These are phyloP conservation scores for Podospora comata DNA, from an alignment of 495 filamentous ascomycete species.

Conservation along the genomic window DNA sequence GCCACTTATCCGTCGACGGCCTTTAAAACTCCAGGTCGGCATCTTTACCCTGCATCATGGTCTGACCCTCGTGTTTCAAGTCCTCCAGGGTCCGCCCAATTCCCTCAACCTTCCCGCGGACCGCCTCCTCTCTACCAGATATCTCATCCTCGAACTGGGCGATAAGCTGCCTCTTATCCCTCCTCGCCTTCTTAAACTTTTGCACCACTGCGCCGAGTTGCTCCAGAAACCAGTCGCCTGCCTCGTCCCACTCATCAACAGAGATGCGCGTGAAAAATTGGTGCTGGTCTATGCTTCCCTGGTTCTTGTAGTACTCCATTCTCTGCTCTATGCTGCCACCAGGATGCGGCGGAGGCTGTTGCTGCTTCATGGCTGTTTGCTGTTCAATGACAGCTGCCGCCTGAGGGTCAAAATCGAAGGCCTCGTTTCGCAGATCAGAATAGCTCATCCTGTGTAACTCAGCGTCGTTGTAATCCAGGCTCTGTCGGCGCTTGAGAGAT, in stretches of 20 bases:
- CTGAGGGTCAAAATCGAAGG: slow-evolving; percentile 55
- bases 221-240: slow-evolving; percentile 75
- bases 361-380: slow-evolving; percentile 11
- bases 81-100: slow-evolving; percentile 54
- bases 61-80: slow-evolving; percentile 53
- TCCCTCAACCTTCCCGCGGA: slow-evolving; percentile 51
- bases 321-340: slow-evolving; percentile 37
- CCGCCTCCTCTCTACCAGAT: slow-evolving; percentile 47
- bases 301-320: slow-evolving; percentile 40
- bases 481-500: slow-evolving; percentile 39
- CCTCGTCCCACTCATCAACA: slow-evolving; percentile 75
- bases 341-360: slow-evolving; percentile 18
- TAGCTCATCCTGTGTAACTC: slow-evolving; percentile 54
- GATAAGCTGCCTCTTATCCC: slow-evolving; percentile 61
- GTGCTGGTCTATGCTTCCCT: slow-evolving; percentile 49
- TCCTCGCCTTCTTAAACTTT: slow-evolving; percentile 61
- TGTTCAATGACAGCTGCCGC: slow-evolving; percentile 24
- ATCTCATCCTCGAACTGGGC: slow-evolving; percentile 67
- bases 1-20: neutral
- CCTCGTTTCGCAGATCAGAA: slow-evolving; percentile 48
- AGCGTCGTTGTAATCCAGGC: slow-evolving; percentile 53
- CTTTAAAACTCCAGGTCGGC: slow-evolving; percentile 31
- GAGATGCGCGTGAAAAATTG: slow-evolving; percentile 62
- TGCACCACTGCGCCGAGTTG: slow-evolving; percentile 61
- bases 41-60: slow-evolving; percentile 55